These are phyloP conservation scores for Acanthamoeba triangularis DNA, from an alignment of 208 protist genomes.

Conservation along the genomic window DNA sequence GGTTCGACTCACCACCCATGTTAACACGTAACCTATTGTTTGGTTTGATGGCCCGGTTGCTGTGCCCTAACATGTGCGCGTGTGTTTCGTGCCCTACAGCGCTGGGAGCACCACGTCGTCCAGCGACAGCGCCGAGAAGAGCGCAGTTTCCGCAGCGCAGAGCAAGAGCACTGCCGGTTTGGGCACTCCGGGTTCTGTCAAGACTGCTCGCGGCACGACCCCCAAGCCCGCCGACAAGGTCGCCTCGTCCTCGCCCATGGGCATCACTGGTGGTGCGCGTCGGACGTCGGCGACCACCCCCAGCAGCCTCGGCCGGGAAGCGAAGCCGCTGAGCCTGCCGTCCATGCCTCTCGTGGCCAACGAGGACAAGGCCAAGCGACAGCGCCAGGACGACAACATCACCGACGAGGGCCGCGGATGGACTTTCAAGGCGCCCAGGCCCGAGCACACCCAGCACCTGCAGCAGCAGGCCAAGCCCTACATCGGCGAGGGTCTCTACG, in stretches of 20 bases:
- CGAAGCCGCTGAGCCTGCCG: background rate
- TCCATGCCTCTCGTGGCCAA: background rate
- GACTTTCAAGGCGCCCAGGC: constrained; percentile 1
- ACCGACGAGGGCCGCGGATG: constrained; percentile 9
- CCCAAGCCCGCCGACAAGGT: background rate
- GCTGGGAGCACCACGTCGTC: background rate
- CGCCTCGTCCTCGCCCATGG: background rate
- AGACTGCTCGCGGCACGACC: background rate
- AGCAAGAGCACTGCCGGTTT: background rate
- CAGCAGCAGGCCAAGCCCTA: constrained; percentile 57
- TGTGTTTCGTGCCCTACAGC: background rate
- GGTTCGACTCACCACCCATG: background rate
- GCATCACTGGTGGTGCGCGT: background rate
- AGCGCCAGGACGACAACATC: constrained; percentile 55
- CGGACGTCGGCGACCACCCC: background rate
- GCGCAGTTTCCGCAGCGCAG: background rate
- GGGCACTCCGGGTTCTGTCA: background rate
- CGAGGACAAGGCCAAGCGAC: constrained; percentile 66
- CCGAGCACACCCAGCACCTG: constrained; percentile 71
- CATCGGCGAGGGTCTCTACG: background rate
- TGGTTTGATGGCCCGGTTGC: background rate
- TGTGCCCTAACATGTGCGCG: background rate
- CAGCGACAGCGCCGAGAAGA: constrained; percentile 28
- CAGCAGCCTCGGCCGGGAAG: background rate
- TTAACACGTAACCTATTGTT: background rate